Evolutionary conservation across 148 eudicot genomes (phyloP).

Genomic region (Silene conica): DNA sequence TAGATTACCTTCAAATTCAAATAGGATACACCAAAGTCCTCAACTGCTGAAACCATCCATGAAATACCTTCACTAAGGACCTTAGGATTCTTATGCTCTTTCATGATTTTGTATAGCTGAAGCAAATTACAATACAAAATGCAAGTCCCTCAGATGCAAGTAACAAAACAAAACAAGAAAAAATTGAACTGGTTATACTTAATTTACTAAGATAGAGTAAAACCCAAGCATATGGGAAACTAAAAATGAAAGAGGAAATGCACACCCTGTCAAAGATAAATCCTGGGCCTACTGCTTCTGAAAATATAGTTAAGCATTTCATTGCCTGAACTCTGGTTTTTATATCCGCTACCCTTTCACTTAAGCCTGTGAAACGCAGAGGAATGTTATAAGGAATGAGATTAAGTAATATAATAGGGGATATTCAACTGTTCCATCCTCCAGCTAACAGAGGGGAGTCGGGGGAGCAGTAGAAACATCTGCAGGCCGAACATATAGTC

Average conservation of each 20-base stretch:
- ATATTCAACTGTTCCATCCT: neutral
- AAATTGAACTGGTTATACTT: too few species aligned
- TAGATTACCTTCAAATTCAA: conserved; percentile 77
- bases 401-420: neutral
- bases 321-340: conserved; percentile 91
- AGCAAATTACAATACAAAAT: conserved; percentile 10
- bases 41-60: conserved; percentile 98
- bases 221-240: neutral
- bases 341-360: conserved; percentile 98
- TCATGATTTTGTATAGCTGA: conserved; percentile 85
- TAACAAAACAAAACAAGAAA: too few species aligned
- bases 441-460: neutral
- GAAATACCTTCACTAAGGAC: conserved; percentile 89
- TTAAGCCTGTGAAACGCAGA: conserved; percentile 44
- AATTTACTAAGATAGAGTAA: neutral
- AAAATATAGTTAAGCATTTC: conserved; percentile 86
- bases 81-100: conserved; percentile 99
- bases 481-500: neutral
- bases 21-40: conserved; percentile 87
- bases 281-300: conserved; percentile 95
- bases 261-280: conserved; percentile 93
- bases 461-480: neutral
- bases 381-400: neutral
- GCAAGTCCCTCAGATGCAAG: neutral
- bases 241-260: neutral